These are phyloP conservation scores for Ascochyta rabiei DNA, from an alignment of 2,329 filamentous ascomycete species.

Conservation along the genomic window DNA sequence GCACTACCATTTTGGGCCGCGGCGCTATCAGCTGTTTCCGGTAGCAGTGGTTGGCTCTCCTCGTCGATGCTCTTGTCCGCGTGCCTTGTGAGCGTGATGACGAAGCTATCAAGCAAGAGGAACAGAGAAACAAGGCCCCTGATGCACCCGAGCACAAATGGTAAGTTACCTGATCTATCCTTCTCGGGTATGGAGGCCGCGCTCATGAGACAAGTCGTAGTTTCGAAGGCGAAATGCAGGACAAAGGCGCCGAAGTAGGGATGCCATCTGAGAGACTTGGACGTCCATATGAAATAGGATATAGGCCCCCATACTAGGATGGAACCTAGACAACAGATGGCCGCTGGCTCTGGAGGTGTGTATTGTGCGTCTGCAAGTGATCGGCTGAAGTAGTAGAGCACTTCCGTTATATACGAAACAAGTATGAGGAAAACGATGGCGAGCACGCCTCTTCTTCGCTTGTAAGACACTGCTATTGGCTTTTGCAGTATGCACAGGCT, in stretches of 20 bases:
- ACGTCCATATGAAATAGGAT: conserved; percentile 29
- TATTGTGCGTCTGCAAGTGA: conserved; percentile 38
- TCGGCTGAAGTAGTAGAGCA: conserved; percentile 42
- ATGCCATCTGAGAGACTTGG: conserved; percentile 37
- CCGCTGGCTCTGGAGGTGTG: conserved; percentile 40
- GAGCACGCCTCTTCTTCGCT: conserved; percentile 29
- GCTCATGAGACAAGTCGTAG: conserved; percentile 34
- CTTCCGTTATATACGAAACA: conserved; percentile 36
- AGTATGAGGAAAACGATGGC: conserved; percentile 23
- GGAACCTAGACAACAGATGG: conserved; percentile 42
- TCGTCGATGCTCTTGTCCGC: conserved; percentile 54
- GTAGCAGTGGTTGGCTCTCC: conserved; percentile 65
- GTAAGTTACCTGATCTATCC: conserved; percentile 24
- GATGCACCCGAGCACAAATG: conserved; percentile 32
- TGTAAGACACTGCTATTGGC: conserved; percentile 29
- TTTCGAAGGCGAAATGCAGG: conserved; percentile 41
- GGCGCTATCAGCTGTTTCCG: conserved; percentile 48
- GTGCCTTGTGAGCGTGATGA: conserved; percentile 36
- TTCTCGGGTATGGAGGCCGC: conserved; percentile 24
- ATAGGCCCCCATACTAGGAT: conserved; percentile 43
- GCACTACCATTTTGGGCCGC: conserved; percentile 48
- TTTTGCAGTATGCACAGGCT: conserved; percentile 42
- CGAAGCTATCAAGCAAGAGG: conserved; percentile 36
- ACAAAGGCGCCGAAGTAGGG: conserved; percentile 44
- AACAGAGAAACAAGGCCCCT: conserved; percentile 31